Evolutionary conservation across 352 stramenopile species (phyloP), one percentile per base, ranked within the genome.

Genomic region (Phytophthora fragariae): DNA sequence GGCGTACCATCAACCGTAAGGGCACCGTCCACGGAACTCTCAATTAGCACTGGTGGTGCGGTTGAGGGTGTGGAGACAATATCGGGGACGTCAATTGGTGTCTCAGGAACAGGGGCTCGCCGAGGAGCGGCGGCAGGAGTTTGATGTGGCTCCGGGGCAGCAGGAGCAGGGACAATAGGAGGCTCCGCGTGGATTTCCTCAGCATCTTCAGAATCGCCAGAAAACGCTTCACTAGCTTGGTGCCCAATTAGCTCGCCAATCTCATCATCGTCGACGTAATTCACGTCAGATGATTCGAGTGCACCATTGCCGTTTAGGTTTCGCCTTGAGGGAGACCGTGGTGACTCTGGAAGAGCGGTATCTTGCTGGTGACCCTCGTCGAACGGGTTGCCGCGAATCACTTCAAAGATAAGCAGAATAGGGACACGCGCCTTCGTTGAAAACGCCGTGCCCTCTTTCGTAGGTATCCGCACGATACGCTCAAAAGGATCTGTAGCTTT

Each of bases 401-500:
- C 90, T 67, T 97, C 90, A 60, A 97, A 97, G 27, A 96, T 94
- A 46, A 97, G 70, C 82, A 97, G 82, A 67, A 95, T 95, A 27
- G 89, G 90, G 27, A 95, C 90, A 21, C 90, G 89, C 17, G 88
- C 88, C 60, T 97, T 96, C 9, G 90, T 97, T 12, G 89, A 96
- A 57, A 97, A 97, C 0, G 88, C 90, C 2, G 90, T 96, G 39
- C 90, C 90, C 88, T 97, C 90, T 44, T 93, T 94, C 1, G 83
- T 87, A 6, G 89, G 89, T 63, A 97, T 94, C 27, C 85, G 84
- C 37, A 95, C 83, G 35, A 97, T 95, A 11, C 89, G 89, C 69
- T 97, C 91, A 63, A 96, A 96, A 24, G 91, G 89, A 62, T 97
- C 91, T 1, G 90, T 96, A 8, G 90, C 91, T 62, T 96, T 96